phyloP scores from a whole-genome alignment of 768 basidiomycete species.

The Coprinellus aureogranulatus region DNA sequence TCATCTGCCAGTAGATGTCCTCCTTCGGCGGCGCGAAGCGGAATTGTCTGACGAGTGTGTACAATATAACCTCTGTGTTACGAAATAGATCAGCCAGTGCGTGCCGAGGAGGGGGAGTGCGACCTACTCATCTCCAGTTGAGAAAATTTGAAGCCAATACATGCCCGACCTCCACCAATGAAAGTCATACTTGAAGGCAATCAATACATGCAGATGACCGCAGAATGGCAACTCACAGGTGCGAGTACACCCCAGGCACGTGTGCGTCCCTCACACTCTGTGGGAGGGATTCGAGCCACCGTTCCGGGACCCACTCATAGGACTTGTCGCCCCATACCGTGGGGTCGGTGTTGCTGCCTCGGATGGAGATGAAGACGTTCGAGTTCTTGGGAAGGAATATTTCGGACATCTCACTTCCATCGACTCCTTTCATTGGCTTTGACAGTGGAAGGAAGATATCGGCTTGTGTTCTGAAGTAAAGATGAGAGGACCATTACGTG shows the following conservation, averaged over 20 bases:
- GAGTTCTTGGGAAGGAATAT: constrained; percentile 22
- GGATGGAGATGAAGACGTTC: constrained; percentile 12
- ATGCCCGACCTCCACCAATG: constrained; percentile 2
- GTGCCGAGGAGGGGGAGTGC: not conserved
- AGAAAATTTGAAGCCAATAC: constrained; percentile 49
- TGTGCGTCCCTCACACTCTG: constrained; percentile 17
- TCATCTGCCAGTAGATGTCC: constrained; percentile 28
- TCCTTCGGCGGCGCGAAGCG: constrained; percentile 20
- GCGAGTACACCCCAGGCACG: constrained; percentile 28
- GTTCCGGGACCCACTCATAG: constrained; percentile 34
- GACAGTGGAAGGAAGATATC: constrained; percentile 21
- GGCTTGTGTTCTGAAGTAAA: constrained; percentile 24
- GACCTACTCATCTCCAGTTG: constrained; percentile 39
- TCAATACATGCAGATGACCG: not conserved
- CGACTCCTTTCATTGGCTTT: constrained; percentile 21
- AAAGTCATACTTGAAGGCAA: constrained; percentile 30
- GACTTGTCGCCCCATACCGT: constrained; percentile 36
- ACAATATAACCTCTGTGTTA: constrained; percentile 16
- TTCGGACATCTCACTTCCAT: constrained; percentile 22
- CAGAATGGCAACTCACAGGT: constrained; percentile 24
- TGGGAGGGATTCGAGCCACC: constrained; percentile 36
- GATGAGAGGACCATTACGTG: constrained; percentile 12
- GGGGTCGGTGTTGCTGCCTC: constrained; percentile 11
- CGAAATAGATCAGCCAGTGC: no score
- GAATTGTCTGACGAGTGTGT: constrained; percentile 17